Base-by-base conservation (phyloP, 805 yeast species). In the Candida chauliodis region DNA sequence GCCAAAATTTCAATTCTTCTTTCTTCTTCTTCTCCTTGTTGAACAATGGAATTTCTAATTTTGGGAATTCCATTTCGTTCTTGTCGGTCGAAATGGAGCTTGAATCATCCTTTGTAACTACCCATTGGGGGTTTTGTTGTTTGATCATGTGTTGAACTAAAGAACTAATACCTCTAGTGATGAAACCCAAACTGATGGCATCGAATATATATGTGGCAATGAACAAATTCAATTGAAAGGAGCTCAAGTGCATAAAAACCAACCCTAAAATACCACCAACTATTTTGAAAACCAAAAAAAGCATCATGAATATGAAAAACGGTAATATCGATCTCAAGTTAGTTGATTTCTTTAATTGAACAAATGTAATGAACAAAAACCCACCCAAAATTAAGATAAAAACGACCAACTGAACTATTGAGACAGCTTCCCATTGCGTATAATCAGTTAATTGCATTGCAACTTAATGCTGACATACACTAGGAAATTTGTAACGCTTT, bases 121-220 rank as follows among this genome's bases (percentile, higher is more conserved):
- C 29, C 9, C 8, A 16, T 3, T 26, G 16, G 5, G 30, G 36
- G 22, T 26, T 13, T 8, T 37, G 29, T 21, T 24, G 23, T 25
- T 25, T 34, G n/a, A 37, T 19, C 38, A 41, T 41, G 16, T 33
- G 28, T 27, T 41, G 37, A 8, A 39, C 35, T 13, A 45, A 32
- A 10, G 49, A 45, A n/a, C 38, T 27, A 17, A 45, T 20, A 18
- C 36, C 27, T 24, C 36, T 40, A 10, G 48, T 40, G 4, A 48
- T 24, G 13, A 45, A n/a, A n/a, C 49, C 50, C 11, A 46, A 31
- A 32, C 47, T 42, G 16, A 45, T 41, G 11, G 46, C 34, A 25
- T 48, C 49, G 24, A 48, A 46, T 15, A 48, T 40, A 27, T 44
- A 48, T 3, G 52, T 40, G 4, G 47, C 41, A 17, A 46, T 48